These are phyloP conservation scores for Incumbomyces delicatus DNA, from an alignment of 2,329 filamentous ascomycete species.

Conservation along the genomic window DNA sequence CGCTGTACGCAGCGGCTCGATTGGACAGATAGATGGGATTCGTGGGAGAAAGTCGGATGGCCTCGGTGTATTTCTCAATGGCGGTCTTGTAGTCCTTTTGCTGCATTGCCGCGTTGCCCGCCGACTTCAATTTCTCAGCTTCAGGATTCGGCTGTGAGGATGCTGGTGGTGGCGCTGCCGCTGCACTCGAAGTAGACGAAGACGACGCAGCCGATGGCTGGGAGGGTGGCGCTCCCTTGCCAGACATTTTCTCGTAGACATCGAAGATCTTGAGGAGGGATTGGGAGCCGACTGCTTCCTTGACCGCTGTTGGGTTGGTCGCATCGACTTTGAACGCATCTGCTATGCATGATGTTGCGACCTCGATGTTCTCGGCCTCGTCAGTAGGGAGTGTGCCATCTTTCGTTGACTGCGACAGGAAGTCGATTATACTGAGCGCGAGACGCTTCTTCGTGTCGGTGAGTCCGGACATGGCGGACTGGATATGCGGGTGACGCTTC, in stretches of 20 bases:
- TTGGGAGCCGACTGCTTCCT: conserved; percentile 72
- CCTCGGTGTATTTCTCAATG: conserved; percentile 80
- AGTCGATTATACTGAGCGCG: conserved; percentile 94
- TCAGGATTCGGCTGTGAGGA: conserved; percentile 46
- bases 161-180: conserved; percentile 32
- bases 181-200: conserved; percentile 31
- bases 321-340: conserved; percentile 93
- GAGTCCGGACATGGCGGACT: conserved; percentile 3
- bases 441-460: conserved; percentile 67
- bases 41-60: conserved; percentile 65
- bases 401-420: conserved; percentile 70
- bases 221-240: conserved; percentile 36
- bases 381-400: conserved; percentile 84
- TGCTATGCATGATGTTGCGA: conserved; percentile 86
- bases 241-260: conserved; percentile 91
- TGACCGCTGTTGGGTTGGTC: conserved; percentile 60
- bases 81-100: conserved; percentile 78
- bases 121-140: conserved; percentile 78
- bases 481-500: not conserved
- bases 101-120: conserved; percentile 91
- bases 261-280: conserved; percentile 84
- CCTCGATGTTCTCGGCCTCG: conserved; percentile 86
- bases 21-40: conserved; percentile 98
- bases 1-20: conserved; percentile 86
- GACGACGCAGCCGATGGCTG: conserved; percentile 28